Base-by-base conservation (phyloP, 2,329 filamentous ascomycete genomes). In the Neopestalotiopsis sp. region DNA sequence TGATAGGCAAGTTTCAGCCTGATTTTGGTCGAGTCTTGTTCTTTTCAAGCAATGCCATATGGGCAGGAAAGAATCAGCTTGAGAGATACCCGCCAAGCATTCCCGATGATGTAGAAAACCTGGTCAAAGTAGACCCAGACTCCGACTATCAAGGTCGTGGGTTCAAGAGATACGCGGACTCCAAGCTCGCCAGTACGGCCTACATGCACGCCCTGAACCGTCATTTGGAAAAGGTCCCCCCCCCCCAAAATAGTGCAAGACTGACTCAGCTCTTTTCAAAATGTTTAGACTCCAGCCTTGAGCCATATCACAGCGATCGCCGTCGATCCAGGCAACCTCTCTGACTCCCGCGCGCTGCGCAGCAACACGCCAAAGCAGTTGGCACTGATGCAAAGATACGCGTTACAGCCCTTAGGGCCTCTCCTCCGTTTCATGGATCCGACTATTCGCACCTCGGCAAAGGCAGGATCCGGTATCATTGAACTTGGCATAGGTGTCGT, bases 271-370 rank as follows among this genome's bases (percentile, higher is more conserved):
- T 24, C 24, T 24, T 24, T 24, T 24, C 24, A 24, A 24, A 24
- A 24, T 24, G 24, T 20, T 52, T 56, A 63, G 75, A 73, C 78
- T 59, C 64, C 70, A 32, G 68, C 67, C 17, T 66, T 79, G 9
- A 74, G 66, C 14, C 72, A 75, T 2, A 76, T 80, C 42, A 77
- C 75, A 0, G 77, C 74, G 0, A 71, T 79, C 0, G 72, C 71
- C 4, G 73, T 75, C 13, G 72, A 80, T 66, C 78, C 78, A 3
- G 78, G 78, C 24, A 77, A 72, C 59, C 71, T 81, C 3, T 67
- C 69, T 17, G 79, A 83, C 71, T 84, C 81, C 7, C 77, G 80
- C 28, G 78, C 78, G 2, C 74, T 83, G 60, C 68, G 69, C 4
- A 75, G 71, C 13, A 80, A 82, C 66, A 79, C 78, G 0, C 78